Conservation (phyloP, 2,329 filamentous ascomycete species). For the Cladophialophora psammophila region DNA sequence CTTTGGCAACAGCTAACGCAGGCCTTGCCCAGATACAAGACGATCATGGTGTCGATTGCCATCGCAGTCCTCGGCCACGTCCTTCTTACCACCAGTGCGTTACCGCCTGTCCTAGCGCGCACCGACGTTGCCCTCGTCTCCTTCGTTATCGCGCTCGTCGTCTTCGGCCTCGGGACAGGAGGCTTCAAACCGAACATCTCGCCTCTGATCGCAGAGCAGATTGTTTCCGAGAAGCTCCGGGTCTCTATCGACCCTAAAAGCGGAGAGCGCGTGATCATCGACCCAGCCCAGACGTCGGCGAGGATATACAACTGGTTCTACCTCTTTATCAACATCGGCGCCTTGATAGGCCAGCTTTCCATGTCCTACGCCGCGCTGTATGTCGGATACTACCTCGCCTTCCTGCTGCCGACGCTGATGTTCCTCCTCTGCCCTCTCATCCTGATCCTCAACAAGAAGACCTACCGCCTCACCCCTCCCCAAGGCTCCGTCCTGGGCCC, state of each 20-base stretch:
- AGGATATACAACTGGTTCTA: conserved; percentile 76
- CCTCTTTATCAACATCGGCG: conserved; percentile 73
- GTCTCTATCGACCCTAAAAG: conserved; percentile 60
- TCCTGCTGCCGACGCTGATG: conserved; percentile 70
- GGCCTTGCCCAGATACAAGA: conserved; percentile 43
- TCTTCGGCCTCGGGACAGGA: conserved; percentile 60
- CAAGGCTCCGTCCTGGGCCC: conserved; percentile 76
- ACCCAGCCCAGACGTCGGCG: conserved; percentile 71
- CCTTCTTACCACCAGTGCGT: conserved; percentile 42
- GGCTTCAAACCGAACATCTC: conserved; percentile 84
- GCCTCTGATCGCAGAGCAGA: conserved; percentile 74
- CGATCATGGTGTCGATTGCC: conserved; percentile 45
- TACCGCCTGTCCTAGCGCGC: conserved; percentile 37
- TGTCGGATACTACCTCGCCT: conserved; percentile 77
- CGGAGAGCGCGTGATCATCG: conserved; percentile 74
- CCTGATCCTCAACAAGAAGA: conserved; percentile 65
- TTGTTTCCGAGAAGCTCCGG: conserved; percentile 64
- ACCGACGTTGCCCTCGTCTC: conserved; percentile 42
- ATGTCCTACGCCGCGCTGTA: conserved; percentile 80
- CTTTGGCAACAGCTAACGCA: not conserved
- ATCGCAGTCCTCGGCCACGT: conserved; percentile 46
- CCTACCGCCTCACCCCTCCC: conserved; percentile 70
- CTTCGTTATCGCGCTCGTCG: conserved; percentile 44
- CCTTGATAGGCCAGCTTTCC: conserved; percentile 66
- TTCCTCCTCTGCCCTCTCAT: conserved; percentile 70